A percentile compares a stretch with the other conserved stretches of the same genome.
Evolutionary conservation across 305 asterid genomes (phyloP).

Genomic region (Fraxinus velutina): DNA sequence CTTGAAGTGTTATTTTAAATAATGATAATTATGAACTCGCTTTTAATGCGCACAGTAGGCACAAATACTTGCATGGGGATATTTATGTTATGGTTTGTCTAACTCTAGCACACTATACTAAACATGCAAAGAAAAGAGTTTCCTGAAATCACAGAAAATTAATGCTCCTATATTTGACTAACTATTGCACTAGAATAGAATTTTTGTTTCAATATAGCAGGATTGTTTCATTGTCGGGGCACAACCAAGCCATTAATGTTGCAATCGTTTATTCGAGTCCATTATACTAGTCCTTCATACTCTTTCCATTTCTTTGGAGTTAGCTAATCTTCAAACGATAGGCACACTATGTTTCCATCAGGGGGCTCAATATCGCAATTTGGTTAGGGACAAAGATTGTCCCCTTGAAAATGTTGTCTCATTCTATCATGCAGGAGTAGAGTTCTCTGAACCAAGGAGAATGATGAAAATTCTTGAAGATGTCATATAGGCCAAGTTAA

Average conservation of each 20-base stretch:
- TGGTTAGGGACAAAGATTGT: neutral
- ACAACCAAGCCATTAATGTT: neutral
- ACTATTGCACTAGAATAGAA: neutral
- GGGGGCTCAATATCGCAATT: neutral
- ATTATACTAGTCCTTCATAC: neutral
- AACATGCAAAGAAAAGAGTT: neutral
- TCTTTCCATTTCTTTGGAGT: neutral
- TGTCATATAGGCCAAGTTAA: neutral
- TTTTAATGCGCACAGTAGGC: neutral
- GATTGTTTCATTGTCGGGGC: neutral
- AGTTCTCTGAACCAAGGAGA: neutral
- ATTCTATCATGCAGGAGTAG: neutral
- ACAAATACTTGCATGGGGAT: neutral
- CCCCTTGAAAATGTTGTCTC: neutral
- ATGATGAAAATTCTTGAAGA: neutral
- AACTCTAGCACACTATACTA: neutral
- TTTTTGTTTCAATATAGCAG: neutral
- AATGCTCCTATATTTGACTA: neutral
- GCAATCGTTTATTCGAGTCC: neutral
- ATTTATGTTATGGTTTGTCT: neutral
- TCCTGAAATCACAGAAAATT: neutral
- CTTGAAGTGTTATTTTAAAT: neutral
- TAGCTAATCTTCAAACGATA: neutral
- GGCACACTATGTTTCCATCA: neutral
- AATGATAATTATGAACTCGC: neutral